Percentiles rank a stretch among this genome's conserved stretches.
Evolutionary conservation across 768 basidiomycete genomes (phyloP).

Genomic region (Crassisporium funariophilum): DNA sequence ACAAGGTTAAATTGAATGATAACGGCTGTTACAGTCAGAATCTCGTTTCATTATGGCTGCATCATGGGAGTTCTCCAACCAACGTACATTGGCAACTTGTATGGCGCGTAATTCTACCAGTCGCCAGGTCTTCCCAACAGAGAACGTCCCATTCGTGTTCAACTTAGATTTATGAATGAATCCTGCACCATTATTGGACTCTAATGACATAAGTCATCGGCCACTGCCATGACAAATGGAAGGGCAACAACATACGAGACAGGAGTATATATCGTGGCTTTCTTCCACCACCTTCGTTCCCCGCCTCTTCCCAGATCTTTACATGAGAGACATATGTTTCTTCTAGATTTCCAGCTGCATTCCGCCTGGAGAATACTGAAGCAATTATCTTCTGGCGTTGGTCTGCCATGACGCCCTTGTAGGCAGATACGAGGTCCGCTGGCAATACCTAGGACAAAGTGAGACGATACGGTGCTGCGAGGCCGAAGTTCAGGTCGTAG

Average conservation of each 20-base stretch:
- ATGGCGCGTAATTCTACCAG: constrained; percentile 79
- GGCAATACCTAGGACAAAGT: constrained; percentile 7
- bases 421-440: constrained; percentile 14
- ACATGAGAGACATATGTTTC: constrained; percentile 87
- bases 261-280: constrained; percentile 93
- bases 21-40: constrained; percentile 45
- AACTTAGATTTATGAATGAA: constrained; percentile 96
- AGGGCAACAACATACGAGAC: constrained; percentile 65
- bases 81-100: constrained; percentile 72
- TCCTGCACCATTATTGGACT: constrained; percentile 60
- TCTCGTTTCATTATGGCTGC: background rate
- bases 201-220: constrained; percentile 35
- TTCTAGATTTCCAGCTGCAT: constrained; percentile 60
- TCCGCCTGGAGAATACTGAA: constrained; percentile 80
- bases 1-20: constrained; percentile 80
- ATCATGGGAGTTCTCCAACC: constrained; percentile 8
- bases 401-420: constrained; percentile 45
- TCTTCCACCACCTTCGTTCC: constrained; percentile 62
- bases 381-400: constrained; percentile 72
- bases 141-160: constrained; percentile 93
- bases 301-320: constrained; percentile 92
- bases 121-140: constrained; percentile 96
- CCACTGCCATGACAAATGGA: constrained; percentile 3
- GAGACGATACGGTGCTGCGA: too few relatives aligned
- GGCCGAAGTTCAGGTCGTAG: too few relatives aligned